These are phyloP conservation scores for Plasmodium malariae DNA, from an alignment of 169 alveolate genomes.

Conservation along the genomic window DNA sequence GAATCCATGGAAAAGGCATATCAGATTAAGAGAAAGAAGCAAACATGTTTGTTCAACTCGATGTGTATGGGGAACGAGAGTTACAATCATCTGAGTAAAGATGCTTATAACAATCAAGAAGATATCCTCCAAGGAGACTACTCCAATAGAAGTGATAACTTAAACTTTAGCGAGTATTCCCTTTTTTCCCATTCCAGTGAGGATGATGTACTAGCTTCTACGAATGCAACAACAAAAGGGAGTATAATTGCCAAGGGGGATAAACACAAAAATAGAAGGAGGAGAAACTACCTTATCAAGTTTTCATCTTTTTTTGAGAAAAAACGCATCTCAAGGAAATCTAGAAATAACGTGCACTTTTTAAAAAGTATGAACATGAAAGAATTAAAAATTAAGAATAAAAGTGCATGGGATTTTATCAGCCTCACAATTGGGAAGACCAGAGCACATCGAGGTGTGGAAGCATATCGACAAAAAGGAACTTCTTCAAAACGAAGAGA, in stretches of 20 bases:
- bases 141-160: slow-evolving; percentile 12
- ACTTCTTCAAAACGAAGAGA: not conserved
- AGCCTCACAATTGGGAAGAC: slow-evolving; percentile 20
- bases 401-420: slow-evolving; percentile 48
- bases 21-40: not conserved
- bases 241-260: not conserved
- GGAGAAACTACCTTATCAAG: not conserved
- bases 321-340: not conserved
- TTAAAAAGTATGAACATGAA: slow-evolving; percentile 28
- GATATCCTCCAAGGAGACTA: too few species aligned
- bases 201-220: too few species aligned
- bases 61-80: too few species aligned
- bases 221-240: too few species aligned
- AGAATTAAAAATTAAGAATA: slow-evolving; percentile 47
- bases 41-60: too few species aligned
- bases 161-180: slow-evolving; percentile 51
- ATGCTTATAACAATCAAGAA: too few species aligned
- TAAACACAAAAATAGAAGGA: not conserved
- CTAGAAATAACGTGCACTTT: not conserved
- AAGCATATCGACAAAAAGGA: not conserved
- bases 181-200: slow-evolving; percentile 25
- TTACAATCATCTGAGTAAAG: too few species aligned
- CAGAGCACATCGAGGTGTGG: not conserved
- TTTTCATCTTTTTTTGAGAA: not conserved
- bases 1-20: slow-evolving; percentile 1